Base-by-base conservation (phyloP, 768 basidiomycete genomes). In the Boletus insuetus region DNA sequence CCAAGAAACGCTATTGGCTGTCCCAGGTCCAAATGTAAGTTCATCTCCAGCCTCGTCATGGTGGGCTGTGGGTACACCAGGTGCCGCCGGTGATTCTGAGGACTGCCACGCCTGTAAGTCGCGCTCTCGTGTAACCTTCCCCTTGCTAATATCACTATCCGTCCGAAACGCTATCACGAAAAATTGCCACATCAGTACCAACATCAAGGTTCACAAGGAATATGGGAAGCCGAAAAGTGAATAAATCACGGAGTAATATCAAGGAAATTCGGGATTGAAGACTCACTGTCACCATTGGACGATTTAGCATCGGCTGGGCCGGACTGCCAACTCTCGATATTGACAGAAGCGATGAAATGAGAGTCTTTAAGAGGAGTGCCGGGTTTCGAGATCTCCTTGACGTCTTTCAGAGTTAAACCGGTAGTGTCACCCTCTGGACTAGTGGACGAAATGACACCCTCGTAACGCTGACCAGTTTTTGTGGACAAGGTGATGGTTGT, bases 71-170 rank as follows among this genome's bases (percentile, higher is more conserved):
- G 69, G 58, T 32, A 68, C 58, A 17, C 64, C 51, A 17, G 69
- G 47, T 19, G 69, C 58, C 4, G 72, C 66, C 26, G 79, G 73
- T 2, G 67, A 54, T 47, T 76, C 61, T 11, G 60, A 48, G 22
- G 85, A 73, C 53, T 82, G 80, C 91, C 91, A 94, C 11, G 87
- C 85, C 65, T 90, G 87, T 44, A 94, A 75, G 61, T 91, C 90
- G 53, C 91, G 89, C 62, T 91, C 87, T 42, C 84, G 82, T 10
- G 75, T 67, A 14, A 60, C 61, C 29, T 69, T 74, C 58, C 78
- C 79, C 70, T 82, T 84, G 64, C 79, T 81, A 62, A 94, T 93
- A 61, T 93, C 91, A 10, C 82, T 76, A 67, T 93, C 91, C 24
- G 89, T 94, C 61, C 89, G 82, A 76, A 93, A 93, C 16, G 84